Evolutionary conservation across 352 stramenopile species (phyloP).

Genomic region (Phytopythium chamaehyphon): DNA sequence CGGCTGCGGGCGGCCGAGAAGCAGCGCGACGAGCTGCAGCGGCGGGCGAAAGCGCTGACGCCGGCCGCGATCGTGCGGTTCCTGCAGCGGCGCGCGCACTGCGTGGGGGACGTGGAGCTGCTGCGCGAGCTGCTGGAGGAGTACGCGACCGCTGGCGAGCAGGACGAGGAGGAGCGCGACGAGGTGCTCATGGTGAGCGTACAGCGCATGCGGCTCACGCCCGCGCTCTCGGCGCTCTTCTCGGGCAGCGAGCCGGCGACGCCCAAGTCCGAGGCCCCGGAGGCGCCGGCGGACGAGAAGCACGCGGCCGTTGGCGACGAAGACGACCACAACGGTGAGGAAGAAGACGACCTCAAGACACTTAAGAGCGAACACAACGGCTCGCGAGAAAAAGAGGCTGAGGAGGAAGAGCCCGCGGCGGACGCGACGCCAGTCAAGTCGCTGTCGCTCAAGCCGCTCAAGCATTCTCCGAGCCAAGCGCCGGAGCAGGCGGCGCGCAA

Average conservation of each 20-base stretch:
- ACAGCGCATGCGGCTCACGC: not conserved
- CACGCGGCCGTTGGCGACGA: not conserved
- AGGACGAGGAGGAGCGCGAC: not conserved
- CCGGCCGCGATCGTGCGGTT: not conserved
- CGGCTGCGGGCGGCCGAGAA: not conserved
- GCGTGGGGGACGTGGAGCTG: conserved; percentile 1
- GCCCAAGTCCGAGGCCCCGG: too few species aligned
- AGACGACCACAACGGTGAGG: not conserved
- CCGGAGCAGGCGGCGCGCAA: too few species aligned
- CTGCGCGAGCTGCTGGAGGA: conserved; percentile 1
- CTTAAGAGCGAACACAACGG: not conserved
- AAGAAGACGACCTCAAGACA: not conserved
- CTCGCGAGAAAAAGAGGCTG: not conserved
- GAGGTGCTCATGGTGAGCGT: conserved; percentile 5
- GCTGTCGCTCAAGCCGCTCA: too few species aligned
- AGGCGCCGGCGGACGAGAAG: not conserved
- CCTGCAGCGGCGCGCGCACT: not conserved
- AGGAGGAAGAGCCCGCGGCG: not conserved
- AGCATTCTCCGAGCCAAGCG: too few species aligned
- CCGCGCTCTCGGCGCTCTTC: conserved; percentile 3
- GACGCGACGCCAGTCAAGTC: not conserved
- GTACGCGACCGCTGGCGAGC: not conserved
- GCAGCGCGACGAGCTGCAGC: not conserved
- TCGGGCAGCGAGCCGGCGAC: not conserved
- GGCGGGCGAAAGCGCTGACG: not conserved